Evolutionary conservation across 257 asterid species (phyloP).

Genomic region (Petunia secreta): DNA sequence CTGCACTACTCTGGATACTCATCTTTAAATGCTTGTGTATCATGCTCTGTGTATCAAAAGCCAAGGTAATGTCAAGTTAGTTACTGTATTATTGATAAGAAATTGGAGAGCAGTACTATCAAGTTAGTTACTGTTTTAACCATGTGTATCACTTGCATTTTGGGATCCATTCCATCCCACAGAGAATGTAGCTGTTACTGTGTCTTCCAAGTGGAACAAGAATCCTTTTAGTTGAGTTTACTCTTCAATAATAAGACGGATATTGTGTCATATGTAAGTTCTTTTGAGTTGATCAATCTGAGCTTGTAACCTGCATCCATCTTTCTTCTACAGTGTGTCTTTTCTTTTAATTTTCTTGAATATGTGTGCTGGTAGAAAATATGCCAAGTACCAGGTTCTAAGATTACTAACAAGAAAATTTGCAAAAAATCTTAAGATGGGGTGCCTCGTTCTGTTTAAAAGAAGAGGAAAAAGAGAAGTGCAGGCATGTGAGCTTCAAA

Average conservation of each 20-base stretch:
- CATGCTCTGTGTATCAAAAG: no score
- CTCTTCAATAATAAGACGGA: neutral
- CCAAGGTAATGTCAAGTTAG: no score
- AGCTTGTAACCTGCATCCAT: neutral
- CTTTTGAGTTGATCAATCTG: neutral
- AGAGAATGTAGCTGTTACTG: slow-evolving; percentile 37
- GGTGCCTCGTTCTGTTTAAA: no score
- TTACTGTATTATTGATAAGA: no score
- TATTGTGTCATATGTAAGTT: slow-evolving; percentile 18
- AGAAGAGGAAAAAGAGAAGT: no score
- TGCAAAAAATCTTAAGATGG: neutral
- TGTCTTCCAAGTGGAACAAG: neutral
- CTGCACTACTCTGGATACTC: no score
- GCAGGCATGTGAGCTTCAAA: no score
- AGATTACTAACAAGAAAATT: neutral
- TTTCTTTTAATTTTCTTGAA: neutral
- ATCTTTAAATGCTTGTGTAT: no score
- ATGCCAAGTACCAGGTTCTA: slow-evolving; percentile 13
- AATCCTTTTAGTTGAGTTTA: neutral
- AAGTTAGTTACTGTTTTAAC: no score
- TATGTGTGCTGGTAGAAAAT: neutral
- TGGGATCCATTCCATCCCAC: slow-evolving; percentile 95
- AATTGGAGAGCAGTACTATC: no score
- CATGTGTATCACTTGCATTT: no score
- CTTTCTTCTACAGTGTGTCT: neutral